Base-by-base conservation (phyloP, 176 grass and related monocot species). In the Elymus sibiricus region DNA sequence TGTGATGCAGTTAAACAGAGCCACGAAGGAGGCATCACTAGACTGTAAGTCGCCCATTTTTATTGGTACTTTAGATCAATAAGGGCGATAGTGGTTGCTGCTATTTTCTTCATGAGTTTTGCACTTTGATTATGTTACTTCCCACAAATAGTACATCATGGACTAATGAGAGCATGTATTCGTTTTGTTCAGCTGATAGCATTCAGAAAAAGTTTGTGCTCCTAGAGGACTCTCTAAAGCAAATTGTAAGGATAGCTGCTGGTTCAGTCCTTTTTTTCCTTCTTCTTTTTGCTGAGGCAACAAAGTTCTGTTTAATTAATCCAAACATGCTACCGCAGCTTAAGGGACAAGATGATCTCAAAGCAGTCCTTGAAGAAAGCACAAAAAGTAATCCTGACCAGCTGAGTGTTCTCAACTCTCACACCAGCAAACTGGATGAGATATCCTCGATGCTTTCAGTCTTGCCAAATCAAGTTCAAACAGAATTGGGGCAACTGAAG, bases 1-100 rank as follows among this genome's bases (percentile, higher is more conserved):
- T 78, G 72, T 85, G 49, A 88, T 99, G 90, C 94, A 99, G 80
- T 79, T 90, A 88, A 99, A 89, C 72, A 94, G 92, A 96, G 82
- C 83, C 82, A 88, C 94, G 83, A 96, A 99, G 82, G 97, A 99
- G 81, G 82, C 95, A 21, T 91, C 92, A 79, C 64, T 94, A 82
- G 97, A 99, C 58, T 86, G 97, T 99, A 91, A 94, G 84, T 74
- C n/a, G 51, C 42, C 42, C 65, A 29, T 29, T 27, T 34, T 83
- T 40, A 49, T 25, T 78, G 2, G 39, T 56, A 28, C 40, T 38
- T 87, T 3, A 38, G 26, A 29, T 42, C 28, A 56, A 80, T 73
- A 82, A 32, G 38, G 70, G 51, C 1, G 5, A 69, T 16, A 61
- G 27, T 39, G 42, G 29, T 28, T 31, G 16, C 77, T 55, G 43